Percentiles rank a stretch among this genome's conserved stretches.
Evolutionary conservation across 768 basidiomycete genomes (phyloP).

Genomic region (Leccinellum rugosiceps): DNA sequence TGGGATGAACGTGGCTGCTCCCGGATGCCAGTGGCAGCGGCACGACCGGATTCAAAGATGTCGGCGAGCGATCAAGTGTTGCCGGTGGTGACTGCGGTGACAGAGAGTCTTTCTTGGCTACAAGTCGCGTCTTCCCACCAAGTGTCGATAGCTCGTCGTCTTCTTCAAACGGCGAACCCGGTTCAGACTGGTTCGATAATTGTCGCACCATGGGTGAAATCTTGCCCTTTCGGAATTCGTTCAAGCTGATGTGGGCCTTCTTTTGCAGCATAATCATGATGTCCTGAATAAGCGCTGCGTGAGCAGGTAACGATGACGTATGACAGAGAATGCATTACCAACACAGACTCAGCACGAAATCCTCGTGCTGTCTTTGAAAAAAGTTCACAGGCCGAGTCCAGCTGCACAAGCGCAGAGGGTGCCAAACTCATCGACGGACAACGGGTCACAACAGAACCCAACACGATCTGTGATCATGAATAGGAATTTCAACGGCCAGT

Average conservation of each 20-base stretch:
- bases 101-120: slow-evolving; percentile 56
- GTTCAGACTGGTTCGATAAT: slow-evolving; percentile 37
- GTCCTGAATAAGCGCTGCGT: slow-evolving; percentile 35
- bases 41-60: slow-evolving; percentile 68
- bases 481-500: slow-evolving; percentile 10
- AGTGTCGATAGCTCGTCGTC: slow-evolving; percentile 62
- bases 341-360: slow-evolving; percentile 61
- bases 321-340: slow-evolving; percentile 38
- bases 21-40: slow-evolving; percentile 61
- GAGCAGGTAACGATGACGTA: slow-evolving; percentile 5
- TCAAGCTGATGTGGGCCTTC: slow-evolving; percentile 62
- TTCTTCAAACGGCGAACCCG: slow-evolving; percentile 45
- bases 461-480: slow-evolving; percentile 44
- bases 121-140: slow-evolving; percentile 64
- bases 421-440: slow-evolving; percentile 79
- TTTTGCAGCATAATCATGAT: slow-evolving; percentile 64
- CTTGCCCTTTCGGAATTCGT: slow-evolving; percentile 61
- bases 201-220: slow-evolving; percentile 39
- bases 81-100: slow-evolving; percentile 45
- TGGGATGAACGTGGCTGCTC: slow-evolving; percentile 53
- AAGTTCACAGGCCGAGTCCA: slow-evolving; percentile 72
- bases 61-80: slow-evolving; percentile 60
- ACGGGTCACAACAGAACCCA: slow-evolving; percentile 73
- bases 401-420: slow-evolving; percentile 67
- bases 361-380: slow-evolving; percentile 67